Conservation (phyloP, 2,329 filamentous ascomycete species). For the Pseudogymnoascus pannorum region DNA sequence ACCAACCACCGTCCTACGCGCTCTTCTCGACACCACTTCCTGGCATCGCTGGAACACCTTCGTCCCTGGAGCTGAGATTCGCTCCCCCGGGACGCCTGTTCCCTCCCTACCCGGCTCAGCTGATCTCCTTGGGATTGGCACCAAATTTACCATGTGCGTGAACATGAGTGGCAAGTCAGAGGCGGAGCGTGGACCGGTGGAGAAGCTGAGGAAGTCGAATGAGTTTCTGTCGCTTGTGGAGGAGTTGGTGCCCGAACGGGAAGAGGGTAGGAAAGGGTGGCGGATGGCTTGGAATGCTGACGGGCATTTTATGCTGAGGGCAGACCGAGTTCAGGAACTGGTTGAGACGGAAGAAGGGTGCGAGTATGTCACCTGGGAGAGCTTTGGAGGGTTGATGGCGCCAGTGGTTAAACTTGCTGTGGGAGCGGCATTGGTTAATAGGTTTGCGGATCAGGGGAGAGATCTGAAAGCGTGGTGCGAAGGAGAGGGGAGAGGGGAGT, state of each 20-base stretch:
- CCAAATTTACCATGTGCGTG: conserved; percentile 20
- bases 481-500: conserved; percentile 10
- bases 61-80: conserved; percentile 52
- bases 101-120: conserved; percentile 7
- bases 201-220: not conserved
- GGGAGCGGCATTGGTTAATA: conserved; percentile 28
- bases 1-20: conserved; percentile 15
- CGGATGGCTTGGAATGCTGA: conserved; percentile 34
- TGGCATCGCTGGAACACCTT: conserved; percentile 40
- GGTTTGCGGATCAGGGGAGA: conserved; percentile 34
- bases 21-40: conserved; percentile 18
- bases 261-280: conserved; percentile 29
- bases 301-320: conserved; percentile 29
- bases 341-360: conserved; percentile 34
- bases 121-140: conserved; percentile 12
- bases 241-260: conserved; percentile 11
- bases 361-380: conserved; percentile 39
- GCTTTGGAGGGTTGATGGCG: conserved; percentile 36
- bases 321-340: conserved; percentile 39
- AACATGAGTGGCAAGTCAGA: conserved; percentile 16
- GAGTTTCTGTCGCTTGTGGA: not conserved
- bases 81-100: conserved; percentile 34
- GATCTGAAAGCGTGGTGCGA: conserved; percentile 32
- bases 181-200: conserved; percentile 11
- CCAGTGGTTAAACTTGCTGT: conserved; percentile 30